Evolutionary conservation across 2,329 filamentous ascomycete genomes (phyloP).

Genomic region (Epichloe gansuensis): DNA sequence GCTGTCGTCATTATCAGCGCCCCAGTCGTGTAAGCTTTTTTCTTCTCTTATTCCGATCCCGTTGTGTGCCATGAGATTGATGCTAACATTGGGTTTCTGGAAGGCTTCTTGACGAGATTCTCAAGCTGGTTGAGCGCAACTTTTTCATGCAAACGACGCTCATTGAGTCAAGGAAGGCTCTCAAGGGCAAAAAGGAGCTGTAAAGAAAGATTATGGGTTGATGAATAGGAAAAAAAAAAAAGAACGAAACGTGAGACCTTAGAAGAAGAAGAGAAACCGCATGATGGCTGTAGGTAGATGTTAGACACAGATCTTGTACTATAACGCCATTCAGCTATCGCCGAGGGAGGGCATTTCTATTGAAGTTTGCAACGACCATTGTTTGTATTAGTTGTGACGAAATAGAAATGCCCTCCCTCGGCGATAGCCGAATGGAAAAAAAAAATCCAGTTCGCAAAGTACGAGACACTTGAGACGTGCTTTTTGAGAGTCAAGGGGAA

Average conservation of each 20-base stretch:
- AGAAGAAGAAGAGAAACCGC: background rate
- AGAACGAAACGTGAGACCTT: background rate
- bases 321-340: slow-evolving; percentile 3
- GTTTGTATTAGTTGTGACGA: background rate
- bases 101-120: slow-evolving; percentile 68
- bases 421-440: background rate
- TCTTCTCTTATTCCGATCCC: background rate
- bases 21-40: slow-evolving; percentile 69
- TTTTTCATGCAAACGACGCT: slow-evolving; percentile 45
- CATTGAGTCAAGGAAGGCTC: slow-evolving; percentile 22
- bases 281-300: slow-evolving; percentile 13
- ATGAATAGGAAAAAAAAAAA: slow-evolving; percentile 10
- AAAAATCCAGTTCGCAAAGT: background rate
- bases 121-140: slow-evolving; percentile 65
- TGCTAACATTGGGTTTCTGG: slow-evolving; percentile 13
- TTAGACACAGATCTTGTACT: slow-evolving; percentile 20
- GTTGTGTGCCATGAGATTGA: background rate
- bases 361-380: background rate
- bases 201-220: slow-evolving; percentile 20
- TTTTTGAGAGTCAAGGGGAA: background rate
- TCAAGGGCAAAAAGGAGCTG: slow-evolving; percentile 41
- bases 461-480: background rate
- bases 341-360: background rate
- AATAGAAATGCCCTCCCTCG: background rate
- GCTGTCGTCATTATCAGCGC: slow-evolving; percentile 79